Percentiles rank a stretch among this genome's conserved stretches.
These are phyloP conservation scores for Trichosporon sp. DNA, from an alignment of 1,284 basidiomycete genomes.

Conservation along the genomic window DNA sequence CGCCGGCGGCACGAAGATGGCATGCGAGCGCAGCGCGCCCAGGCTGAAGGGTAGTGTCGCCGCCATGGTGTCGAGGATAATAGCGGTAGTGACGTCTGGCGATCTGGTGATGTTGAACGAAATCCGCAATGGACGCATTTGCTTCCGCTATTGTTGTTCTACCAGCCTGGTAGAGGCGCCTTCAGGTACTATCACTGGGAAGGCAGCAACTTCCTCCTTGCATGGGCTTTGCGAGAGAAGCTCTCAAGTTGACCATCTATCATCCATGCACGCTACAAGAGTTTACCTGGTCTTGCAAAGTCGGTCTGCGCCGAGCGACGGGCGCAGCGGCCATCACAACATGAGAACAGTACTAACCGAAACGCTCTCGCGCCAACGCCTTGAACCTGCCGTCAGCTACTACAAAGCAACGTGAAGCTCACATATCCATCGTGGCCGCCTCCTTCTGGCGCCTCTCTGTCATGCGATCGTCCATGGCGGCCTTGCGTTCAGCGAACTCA, in stretches of 20 bases:
- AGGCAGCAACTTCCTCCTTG: background rate
- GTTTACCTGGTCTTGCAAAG: no score
- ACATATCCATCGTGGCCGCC: constrained; percentile 55
- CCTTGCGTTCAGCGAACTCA: constrained; percentile 40
- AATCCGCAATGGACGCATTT: background rate
- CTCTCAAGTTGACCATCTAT: background rate
- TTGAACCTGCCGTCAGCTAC: constrained; percentile 41
- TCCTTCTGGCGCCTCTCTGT: constrained; percentile 51
- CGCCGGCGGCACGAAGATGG: constrained; percentile 47
- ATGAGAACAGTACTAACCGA: constrained; percentile 31
- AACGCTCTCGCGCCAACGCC: constrained; percentile 48
- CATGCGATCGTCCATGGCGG: constrained; percentile 49
- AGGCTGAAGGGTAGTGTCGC: constrained; percentile 42
- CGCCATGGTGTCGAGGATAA: constrained; percentile 22
- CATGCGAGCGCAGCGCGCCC: constrained; percentile 41
- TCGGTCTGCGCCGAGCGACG: background rate
- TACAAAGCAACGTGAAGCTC: constrained; percentile 26
- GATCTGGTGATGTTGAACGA: constrained; percentile 9
- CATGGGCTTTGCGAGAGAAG: background rate
- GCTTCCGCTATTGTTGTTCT: constrained; percentile 19
- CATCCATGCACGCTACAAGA: background rate
- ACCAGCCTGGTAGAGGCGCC: background rate
- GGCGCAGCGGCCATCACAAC: no score
- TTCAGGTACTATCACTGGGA: background rate
- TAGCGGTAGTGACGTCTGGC: constrained; percentile 10